Evolutionary conservation across 2,329 filamentous ascomycete species (phyloP), one percentile per base, ranked within the genome.

Genomic region (Calonectria ilicicola): DNA sequence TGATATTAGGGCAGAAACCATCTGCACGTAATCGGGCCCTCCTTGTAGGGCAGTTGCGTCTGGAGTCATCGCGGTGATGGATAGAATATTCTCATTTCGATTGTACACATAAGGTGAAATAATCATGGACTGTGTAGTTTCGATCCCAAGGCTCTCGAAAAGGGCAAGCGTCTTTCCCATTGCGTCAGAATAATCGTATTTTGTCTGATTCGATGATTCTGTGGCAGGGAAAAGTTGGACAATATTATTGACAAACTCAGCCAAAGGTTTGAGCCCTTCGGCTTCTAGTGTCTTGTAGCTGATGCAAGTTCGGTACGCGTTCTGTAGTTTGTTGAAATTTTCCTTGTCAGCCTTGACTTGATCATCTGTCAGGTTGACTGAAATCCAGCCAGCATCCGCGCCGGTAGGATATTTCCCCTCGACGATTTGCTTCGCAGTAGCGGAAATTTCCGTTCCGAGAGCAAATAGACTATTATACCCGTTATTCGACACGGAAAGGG

Each of bases 311-410:
- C 90, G 84, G 77, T 94, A 95, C 0, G 88, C 89, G 56, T 87
- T 83, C 80, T 93, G 90, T 79, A 95, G 84, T 81, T 93, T 92
- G 72, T 89, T 83, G 78, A 94, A 94, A 79, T 93, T 95, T 38
- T 89, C 82, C 77, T 90, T 85, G 71, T 93, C 91, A 1, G 85
- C 76, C n/a, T 64, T 83, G 3, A 85, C 86, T 49, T 85, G 84
- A 15, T 84, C 79, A 3, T 81, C 64, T 2, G 70, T 73, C 38
- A 76, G 42, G 38, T 67, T 66, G 38, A 74, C 65, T 0, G 65
- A 72, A 69, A 73, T 70, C 69, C 69, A 75, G 19, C 66, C 51
- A 8, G 65, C 46, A 2, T 73, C 69, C 2, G 63, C 51, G 84
- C 89, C 94, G 91, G 72, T 90, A 2, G 91, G 90, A 72, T 91